phyloP scores from a whole-genome alignment of 129 eudicot species.

The Artemisia annua region DNA sequence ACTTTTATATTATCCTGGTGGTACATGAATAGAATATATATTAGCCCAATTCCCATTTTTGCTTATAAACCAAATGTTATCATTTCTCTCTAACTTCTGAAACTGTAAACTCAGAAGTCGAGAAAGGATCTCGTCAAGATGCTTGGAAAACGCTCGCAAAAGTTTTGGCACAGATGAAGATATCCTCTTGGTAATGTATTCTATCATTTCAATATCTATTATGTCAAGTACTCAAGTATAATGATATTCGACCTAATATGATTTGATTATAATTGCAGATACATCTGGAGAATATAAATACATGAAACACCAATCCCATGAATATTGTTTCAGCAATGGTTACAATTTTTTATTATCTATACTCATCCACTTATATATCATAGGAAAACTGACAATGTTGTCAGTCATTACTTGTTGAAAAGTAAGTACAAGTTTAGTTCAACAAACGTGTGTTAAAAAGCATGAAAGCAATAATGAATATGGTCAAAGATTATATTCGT shows the following conservation, averaged over 20 bases:
- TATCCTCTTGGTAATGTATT: constrained; percentile 70
- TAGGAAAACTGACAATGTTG: no score
- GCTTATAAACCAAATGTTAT: no score
- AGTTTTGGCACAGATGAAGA: constrained; percentile 97
- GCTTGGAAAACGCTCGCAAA: constrained; percentile 83
- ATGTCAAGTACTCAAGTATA: neutral
- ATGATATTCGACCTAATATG: neutral
- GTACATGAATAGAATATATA: no score
- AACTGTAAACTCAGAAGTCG: constrained; percentile 49
- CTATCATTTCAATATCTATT: neutral
- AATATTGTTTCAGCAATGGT: constrained; percentile 7
- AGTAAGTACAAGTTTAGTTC: no score
- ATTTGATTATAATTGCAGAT: constrained; percentile 27
- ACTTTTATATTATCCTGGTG: no score
- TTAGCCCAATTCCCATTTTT: no score
- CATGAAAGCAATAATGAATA: no score
- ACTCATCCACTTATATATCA: no score
- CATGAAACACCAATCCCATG: neutral
- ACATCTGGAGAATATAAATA: constrained; percentile 24
- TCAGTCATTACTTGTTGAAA: no score
- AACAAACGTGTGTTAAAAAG: no score
- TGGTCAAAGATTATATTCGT: no score
- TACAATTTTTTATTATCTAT: no score
- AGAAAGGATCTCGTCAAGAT: constrained; percentile 56
- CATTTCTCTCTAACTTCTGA: neutral